phyloP scores from a whole-genome alignment of 768 basidiomycete genomes.

The Rhodotorula graminis region DNA sequence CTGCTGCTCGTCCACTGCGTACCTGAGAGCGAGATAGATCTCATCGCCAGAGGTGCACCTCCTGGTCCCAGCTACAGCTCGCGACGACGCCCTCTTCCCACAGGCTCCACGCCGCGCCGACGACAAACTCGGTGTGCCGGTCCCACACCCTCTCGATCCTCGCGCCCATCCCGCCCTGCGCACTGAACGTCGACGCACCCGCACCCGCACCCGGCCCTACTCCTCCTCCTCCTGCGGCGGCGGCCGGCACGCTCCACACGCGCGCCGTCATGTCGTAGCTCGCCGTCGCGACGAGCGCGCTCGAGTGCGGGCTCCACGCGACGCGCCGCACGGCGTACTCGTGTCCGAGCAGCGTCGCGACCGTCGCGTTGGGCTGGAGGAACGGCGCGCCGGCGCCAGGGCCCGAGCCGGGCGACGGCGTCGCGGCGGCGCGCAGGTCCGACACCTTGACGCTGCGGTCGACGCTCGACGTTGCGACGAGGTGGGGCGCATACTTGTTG shows the following conservation, averaged over 20 bases:
- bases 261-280: slow-evolving; percentile 96
- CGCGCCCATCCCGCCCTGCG: slow-evolving; percentile 52
- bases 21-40: too few species aligned
- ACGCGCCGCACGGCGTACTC: slow-evolving; percentile 86
- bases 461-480: slow-evolving; percentile 72
- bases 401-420: slow-evolving; percentile 55
- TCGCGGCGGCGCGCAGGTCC: slow-evolving; percentile 80
- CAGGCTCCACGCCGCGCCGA: slow-evolving; percentile 85
- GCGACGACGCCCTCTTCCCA: slow-evolving; percentile 81
- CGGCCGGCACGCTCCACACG: slow-evolving; percentile 58
- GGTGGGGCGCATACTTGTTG: slow-evolving; percentile 82
- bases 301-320: slow-evolving; percentile 58
- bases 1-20: too few species aligned
- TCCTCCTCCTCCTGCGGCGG: background rate
- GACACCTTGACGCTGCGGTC: slow-evolving; percentile 72
- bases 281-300: slow-evolving; percentile 51
- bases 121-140: slow-evolving; percentile 89
- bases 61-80: slow-evolving; percentile 88
- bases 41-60: slow-evolving; percentile 62
- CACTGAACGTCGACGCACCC: slow-evolving; percentile 28
- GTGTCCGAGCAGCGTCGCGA: slow-evolving; percentile 64
- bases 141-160: slow-evolving; percentile 67
- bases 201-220: background rate
- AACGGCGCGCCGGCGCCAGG: too few species aligned
- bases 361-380: slow-evolving; percentile 24